Evolutionary conservation across 805 yeast genomes (phyloP), one percentile per base, ranked within the genome.

Genomic region (Nakazawaea sp.): DNA sequence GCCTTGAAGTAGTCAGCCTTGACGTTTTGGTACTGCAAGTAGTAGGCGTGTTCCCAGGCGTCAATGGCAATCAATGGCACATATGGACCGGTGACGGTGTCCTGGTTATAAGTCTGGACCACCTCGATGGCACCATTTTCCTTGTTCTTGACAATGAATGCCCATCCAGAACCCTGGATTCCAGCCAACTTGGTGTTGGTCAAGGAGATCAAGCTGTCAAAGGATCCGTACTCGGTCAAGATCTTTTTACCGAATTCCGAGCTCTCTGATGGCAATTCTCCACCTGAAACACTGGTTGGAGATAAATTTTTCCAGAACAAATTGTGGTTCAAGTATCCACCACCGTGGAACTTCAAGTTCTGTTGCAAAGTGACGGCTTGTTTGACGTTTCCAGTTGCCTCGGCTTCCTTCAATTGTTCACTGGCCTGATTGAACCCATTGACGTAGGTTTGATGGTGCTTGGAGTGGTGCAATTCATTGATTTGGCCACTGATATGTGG

Each of bases 41-140:
- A 87, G 72, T 87, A 87, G 38, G 96, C 96, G 56, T 87, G 96
- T 64, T 87, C 96, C 96, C 96, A 87, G 43, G 95, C 95, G 52
- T 87, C 96, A 56, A 87, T 83, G 38, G 95, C 96, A 40, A 88
- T 72, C 52, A 88, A 64, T 31, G 96, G 95, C 32, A 73, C 66
- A 58, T 75, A 70, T 8, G 74, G 58, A 33, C 85, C 84, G 33
- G 78, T 66, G 28, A 83, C 87, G 13, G 92, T 83, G 62, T 87
- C 96, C 65, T 87, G 96, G 70, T 87, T 87, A 49, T 76, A 68
- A 48, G 85, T 82, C 59, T 84, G 83, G 39, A 85, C 81, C 39
- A 87, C 81, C 46, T 84, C 94, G 49, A 87, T 58, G 33, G 80
- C 75, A 49, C 83, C 85, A 49, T 78, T 78, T 44, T 72, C 79